phyloP scores from a whole-genome alignment of 495 filamentous ascomycete species.

The Aspergillus indologenus region DNA sequence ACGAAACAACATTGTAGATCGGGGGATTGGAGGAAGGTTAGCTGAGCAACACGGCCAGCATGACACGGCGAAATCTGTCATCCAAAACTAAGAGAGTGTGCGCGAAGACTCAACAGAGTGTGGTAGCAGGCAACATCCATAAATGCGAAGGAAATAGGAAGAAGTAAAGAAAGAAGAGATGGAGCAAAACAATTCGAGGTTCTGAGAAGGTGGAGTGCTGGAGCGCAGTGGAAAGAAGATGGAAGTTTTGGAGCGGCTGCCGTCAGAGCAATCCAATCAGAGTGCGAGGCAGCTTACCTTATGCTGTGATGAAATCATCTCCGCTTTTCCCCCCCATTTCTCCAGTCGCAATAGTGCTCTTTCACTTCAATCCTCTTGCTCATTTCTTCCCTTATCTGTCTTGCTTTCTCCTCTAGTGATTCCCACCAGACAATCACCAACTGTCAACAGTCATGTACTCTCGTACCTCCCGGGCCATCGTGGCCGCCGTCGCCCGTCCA shows the following conservation, averaged over 20 bases:
- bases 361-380: conserved; percentile 7
- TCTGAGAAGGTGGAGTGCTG: background rate
- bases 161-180: background rate
- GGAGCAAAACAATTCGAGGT: background rate
- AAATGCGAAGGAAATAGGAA: background rate
- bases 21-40: background rate
- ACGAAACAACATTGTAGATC: too few species aligned
- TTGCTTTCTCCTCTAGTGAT: background rate
- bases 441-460: conserved; percentile 1
- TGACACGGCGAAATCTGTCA: background rate
- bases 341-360: conserved; percentile 1
- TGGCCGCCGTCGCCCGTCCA: conserved; percentile 16
- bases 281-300: too few species aligned
- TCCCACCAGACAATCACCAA: background rate
- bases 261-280: too few species aligned
- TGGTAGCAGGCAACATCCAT: background rate
- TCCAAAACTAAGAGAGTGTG: background rate
- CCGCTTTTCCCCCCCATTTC: conserved; percentile 11
- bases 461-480: conserved; percentile 19
- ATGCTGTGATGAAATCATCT: conserved; percentile 18
- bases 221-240: too few species aligned
- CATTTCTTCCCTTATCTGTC: background rate
- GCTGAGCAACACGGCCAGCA: background rate
- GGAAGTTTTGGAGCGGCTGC: too few species aligned
- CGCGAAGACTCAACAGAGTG: background rate